Evolutionary conservation across 306 rosid genomes (phyloP).

Genomic region (Prinsepia uniflora): DNA sequence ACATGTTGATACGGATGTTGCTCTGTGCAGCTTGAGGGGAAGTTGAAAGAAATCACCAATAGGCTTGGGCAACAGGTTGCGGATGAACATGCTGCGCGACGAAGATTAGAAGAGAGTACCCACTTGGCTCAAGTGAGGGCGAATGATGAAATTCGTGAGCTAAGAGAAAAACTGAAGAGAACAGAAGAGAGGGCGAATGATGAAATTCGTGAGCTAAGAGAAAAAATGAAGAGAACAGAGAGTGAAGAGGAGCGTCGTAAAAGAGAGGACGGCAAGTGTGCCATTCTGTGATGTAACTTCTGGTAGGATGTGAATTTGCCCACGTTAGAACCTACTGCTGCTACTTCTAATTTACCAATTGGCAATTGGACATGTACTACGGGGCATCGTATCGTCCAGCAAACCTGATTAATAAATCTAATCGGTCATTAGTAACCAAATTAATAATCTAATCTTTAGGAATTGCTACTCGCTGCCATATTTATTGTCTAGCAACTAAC

Average conservation of each 20-base stretch:
- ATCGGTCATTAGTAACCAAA: no score
- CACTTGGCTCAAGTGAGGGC: slow-evolving; percentile 53
- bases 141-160: slow-evolving; percentile 57
- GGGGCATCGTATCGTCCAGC: no score
- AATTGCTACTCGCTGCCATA: no score
- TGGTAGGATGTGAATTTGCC: neutral
- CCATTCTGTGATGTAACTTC: slow-evolving; percentile 44
- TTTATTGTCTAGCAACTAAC: no score
- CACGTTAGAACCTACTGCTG: no score
- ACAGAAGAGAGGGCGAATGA: no score
- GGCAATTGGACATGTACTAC: no score
- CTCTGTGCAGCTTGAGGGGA: slow-evolving; percentile 66
- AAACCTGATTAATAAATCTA: no score
- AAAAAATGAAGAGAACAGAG: slow-evolving; percentile 60
- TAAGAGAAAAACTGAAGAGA: slow-evolving; percentile 57
- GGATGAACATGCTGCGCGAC: slow-evolving; percentile 77
- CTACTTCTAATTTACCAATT: no score
- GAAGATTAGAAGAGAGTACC: slow-evolving; percentile 55
- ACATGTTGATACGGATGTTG: slow-evolving; percentile 11
- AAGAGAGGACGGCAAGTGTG: slow-evolving; percentile 45
- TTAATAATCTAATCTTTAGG: no score
- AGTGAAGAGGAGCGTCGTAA: slow-evolving; percentile 81
- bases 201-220: slow-evolving; percentile 51
- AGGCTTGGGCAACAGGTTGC: slow-evolving; percentile 71
- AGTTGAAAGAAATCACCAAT: slow-evolving; percentile 53